phyloP scores from a whole-genome alignment of 2,329 filamentous ascomycete genomes.

The Fusarium phyllophilum region DNA sequence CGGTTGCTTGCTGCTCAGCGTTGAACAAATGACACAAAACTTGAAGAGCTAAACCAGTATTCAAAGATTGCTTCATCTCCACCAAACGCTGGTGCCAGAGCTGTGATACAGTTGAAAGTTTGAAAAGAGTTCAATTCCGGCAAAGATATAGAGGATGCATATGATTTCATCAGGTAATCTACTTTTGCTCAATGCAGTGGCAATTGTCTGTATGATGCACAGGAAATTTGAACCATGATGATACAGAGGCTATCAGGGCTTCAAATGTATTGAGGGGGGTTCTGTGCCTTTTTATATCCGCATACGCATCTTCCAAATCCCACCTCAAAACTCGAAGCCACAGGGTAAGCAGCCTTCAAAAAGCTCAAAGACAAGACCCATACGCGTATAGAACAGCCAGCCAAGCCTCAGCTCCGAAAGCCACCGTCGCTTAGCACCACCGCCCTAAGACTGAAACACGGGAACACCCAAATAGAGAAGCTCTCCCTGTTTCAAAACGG shows the following conservation, averaged over 20 bases:
- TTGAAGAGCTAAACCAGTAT: accelerated
- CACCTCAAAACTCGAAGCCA: background rate
- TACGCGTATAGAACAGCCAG: background rate
- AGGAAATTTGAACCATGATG: accelerated
- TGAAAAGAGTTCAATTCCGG: too few species aligned
- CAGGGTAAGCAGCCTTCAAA: background rate
- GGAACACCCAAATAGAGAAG: conserved; percentile 14
- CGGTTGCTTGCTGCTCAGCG: too few species aligned
- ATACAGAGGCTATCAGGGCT: background rate
- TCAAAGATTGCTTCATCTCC: accelerated
- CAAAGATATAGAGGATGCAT: too few species aligned
- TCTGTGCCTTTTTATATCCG: background rate
- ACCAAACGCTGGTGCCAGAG: accelerated
- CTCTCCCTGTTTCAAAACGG: conserved; percentile 20
- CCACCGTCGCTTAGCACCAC: background rate
- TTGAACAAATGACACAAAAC: background rate
- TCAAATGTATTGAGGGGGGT: accelerated
- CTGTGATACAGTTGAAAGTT: accelerated
- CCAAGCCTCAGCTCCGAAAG: background rate
- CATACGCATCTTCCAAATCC: background rate
- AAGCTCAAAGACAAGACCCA: too few species aligned
- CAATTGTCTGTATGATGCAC: accelerated
- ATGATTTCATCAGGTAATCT: too few species aligned
- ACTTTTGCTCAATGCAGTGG: accelerated
- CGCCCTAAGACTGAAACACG: conserved; percentile 7